Percentiles rank a stretch among this genome's conserved stretches.
phyloP scores from a whole-genome alignment of 2,329 filamentous ascomycete genomes.

The Colletotrichum somersetense region DNA sequence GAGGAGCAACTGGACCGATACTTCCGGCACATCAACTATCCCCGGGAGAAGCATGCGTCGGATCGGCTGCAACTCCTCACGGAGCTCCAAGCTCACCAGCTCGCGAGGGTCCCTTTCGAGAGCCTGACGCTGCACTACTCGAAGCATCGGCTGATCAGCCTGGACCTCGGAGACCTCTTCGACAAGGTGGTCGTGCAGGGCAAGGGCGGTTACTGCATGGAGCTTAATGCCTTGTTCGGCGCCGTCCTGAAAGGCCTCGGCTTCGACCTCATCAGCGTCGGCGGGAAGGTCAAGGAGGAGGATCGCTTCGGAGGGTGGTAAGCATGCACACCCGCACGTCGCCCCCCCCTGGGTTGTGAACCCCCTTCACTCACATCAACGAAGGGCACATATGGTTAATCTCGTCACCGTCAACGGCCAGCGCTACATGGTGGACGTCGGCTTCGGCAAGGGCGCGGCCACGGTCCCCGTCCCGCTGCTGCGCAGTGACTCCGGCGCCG shows the following conservation, averaged over 20 bases:
- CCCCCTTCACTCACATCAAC: constrained; percentile 48
- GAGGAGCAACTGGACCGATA: constrained; percentile 49
- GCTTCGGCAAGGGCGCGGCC: constrained; percentile 66
- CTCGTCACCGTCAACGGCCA: constrained; percentile 65
- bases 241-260: constrained; percentile 62
- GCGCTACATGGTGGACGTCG: constrained; percentile 68
- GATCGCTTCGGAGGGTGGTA: constrained; percentile 46
- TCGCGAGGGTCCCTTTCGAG: constrained; percentile 67
- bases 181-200: constrained; percentile 59
- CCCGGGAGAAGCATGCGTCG: constrained; percentile 41
- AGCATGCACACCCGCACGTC: not conserved
- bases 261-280: constrained; percentile 63
- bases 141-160: constrained; percentile 49
- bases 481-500: constrained; percentile 39
- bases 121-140: constrained; percentile 66
- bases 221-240: constrained; percentile 60
- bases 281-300: constrained; percentile 49
- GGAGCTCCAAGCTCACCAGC: constrained; percentile 55
- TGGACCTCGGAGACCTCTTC: constrained; percentile 58
- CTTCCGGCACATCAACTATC: constrained; percentile 49
- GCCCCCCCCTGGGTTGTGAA: not conserved
- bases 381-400: constrained; percentile 71
- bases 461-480: constrained; percentile 52
- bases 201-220: constrained; percentile 68
- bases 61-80: constrained; percentile 49